Conservation (phyloP, 352 stramenopile species). For the Thalassiosira gravida region DNA sequence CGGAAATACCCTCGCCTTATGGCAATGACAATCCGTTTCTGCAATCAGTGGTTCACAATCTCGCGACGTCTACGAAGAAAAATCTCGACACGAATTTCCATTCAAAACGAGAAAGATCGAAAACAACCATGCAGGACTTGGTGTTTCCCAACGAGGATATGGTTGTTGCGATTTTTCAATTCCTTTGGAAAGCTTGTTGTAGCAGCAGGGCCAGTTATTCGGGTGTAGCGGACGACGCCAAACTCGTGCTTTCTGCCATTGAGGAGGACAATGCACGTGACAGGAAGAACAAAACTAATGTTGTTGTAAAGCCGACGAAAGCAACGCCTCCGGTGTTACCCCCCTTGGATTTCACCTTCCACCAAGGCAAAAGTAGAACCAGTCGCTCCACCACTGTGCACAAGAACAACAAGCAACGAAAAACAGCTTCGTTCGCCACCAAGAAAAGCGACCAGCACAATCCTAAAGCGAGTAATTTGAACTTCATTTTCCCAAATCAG, state of each 20-base stretch:
- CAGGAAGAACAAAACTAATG: constrained; percentile 1
- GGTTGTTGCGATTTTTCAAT: constrained; percentile 47
- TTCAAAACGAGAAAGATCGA: constrained; percentile 34
- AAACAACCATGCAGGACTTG: constrained; percentile 54
- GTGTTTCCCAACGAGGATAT: constrained; percentile 62
- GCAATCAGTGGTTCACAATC: constrained; percentile 50
- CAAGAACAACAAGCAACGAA: constrained; percentile 39
- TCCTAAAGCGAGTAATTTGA: constrained; percentile 3
- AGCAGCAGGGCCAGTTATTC: neutral
- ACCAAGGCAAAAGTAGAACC: constrained; percentile 7
- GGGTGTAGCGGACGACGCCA: neutral
- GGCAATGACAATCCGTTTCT: constrained; percentile 67
- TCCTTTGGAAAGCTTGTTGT: constrained; percentile 41
- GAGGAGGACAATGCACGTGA: constrained; percentile 17
- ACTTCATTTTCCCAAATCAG: constrained; percentile 42
- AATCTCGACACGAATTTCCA: constrained; percentile 6
- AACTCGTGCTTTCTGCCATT: constrained; percentile 21
- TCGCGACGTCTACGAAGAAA: constrained; percentile 28
- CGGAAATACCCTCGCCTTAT: constrained; percentile 61
- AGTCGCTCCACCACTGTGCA: constrained; percentile 34
- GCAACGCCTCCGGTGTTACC: too few relatives aligned
- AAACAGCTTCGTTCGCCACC: constrained; percentile 8
- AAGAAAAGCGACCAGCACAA: constrained; percentile 2
- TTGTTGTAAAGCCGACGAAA: constrained; percentile 5
- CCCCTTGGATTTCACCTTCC: too few relatives aligned